These are phyloP conservation scores for Penicillium sp. DNA, from an alignment of 2,329 filamentous ascomycete species.

Conservation along the genomic window DNA sequence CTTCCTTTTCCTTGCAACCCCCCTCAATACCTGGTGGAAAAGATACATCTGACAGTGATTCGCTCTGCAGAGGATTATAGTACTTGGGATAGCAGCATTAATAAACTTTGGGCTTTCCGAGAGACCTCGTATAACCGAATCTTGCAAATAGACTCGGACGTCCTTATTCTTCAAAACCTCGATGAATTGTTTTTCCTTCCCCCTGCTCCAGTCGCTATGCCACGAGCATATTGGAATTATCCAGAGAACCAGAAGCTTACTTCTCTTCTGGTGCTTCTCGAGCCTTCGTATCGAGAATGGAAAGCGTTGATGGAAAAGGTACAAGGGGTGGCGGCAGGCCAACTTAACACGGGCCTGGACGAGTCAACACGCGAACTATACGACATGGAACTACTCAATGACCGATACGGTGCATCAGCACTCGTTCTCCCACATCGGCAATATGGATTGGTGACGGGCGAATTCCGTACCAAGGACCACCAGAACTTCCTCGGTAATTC, in stretches of 20 bases:
- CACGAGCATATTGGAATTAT: constrained; percentile 67
- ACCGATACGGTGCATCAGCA: constrained; percentile 56
- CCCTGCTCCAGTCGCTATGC: constrained; percentile 59
- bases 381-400: constrained; percentile 67
- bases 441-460: constrained; percentile 59
- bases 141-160: constrained; percentile 60
- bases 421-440: constrained; percentile 61
- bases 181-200: constrained; percentile 70
- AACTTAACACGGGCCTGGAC: constrained; percentile 22
- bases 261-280: constrained; percentile 59
- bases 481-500: constrained; percentile 47
- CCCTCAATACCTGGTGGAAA: background rate
- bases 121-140: constrained; percentile 60
- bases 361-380: constrained; percentile 32
- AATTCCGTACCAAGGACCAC: constrained; percentile 58
- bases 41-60: background rate
- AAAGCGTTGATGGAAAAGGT: constrained; percentile 25
- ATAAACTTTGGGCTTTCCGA: constrained; percentile 66
- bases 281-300: constrained; percentile 53
- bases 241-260: constrained; percentile 53
- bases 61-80: constrained; percentile 20
- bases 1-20: background rate
- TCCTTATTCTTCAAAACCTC: constrained; percentile 59
- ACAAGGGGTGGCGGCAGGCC: constrained; percentile 24
- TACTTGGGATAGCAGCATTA: constrained; percentile 62